These are phyloP conservation scores for Leccinum laetum DNA, from an alignment of 1,284 basidiomycete genomes.

Conservation along the genomic window DNA sequence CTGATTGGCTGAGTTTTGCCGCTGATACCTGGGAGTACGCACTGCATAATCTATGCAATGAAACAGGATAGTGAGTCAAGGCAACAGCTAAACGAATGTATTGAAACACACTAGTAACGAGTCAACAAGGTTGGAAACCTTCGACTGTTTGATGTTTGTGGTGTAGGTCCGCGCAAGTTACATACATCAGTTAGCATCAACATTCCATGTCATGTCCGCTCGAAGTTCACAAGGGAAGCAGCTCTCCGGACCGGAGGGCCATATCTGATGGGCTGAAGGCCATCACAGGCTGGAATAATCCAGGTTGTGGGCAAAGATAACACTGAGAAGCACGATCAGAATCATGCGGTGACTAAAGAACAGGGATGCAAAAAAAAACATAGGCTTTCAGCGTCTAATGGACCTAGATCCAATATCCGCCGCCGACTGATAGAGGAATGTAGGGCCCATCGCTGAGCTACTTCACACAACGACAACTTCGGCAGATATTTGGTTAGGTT, in stretches of 20 bases:
- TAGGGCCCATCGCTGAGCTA: background rate
- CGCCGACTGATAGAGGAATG: background rate
- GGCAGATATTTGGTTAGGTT: background rate
- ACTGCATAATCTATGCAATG: background rate
- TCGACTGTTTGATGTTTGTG: background rate
- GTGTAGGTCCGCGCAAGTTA: background rate
- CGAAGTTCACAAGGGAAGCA: background rate
- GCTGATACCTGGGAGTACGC: background rate
- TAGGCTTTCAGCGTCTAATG: background rate
- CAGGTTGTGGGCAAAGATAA: background rate
- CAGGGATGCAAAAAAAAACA: background rate
- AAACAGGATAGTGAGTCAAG: background rate
- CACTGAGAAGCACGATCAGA: constrained; percentile 7
- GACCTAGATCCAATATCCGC: background rate
- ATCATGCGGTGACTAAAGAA: background rate
- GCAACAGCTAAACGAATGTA: background rate
- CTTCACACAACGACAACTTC: background rate
- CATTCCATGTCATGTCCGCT: background rate
- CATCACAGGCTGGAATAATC: background rate
- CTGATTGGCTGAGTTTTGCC: background rate
- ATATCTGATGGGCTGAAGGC: background rate
- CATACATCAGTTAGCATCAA: background rate
- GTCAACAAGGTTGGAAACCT: background rate
- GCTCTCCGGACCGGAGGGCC: background rate
- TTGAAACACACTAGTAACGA: background rate